Conservation (phyloP, 2,329 filamentous ascomycete genomes). For the Tolypocladium album region DNA sequence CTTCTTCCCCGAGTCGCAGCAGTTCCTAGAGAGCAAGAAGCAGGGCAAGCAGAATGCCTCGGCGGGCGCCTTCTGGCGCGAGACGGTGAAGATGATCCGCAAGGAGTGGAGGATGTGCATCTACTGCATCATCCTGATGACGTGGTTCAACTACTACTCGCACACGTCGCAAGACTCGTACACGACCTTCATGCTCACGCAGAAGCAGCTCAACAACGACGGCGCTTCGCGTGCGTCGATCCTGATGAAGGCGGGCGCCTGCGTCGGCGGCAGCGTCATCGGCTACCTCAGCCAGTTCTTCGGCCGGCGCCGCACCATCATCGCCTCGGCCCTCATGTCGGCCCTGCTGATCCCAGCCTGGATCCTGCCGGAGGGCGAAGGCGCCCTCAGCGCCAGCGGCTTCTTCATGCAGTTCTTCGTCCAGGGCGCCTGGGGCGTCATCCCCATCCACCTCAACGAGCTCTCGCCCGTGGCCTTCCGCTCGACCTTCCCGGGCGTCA, state of each 20-base stretch:
- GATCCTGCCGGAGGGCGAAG: conserved; percentile 54
- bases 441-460: conserved; percentile 66
- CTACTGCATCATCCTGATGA: conserved; percentile 72
- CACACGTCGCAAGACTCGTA: conserved; percentile 76
- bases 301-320: conserved; percentile 60
- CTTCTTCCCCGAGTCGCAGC: conserved; percentile 61
- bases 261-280: conserved; percentile 60
- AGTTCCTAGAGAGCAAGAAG: conserved; percentile 62
- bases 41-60: conserved; percentile 38
- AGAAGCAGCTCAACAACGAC: conserved; percentile 57
- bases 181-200: conserved; percentile 66
- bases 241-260: conserved; percentile 69
- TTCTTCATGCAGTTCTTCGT: conserved; percentile 64
- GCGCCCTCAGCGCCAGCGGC: conserved; percentile 48
- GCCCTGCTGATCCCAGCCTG: conserved; percentile 56
- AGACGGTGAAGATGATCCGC: conserved; percentile 56
- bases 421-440: conserved; percentile 56
- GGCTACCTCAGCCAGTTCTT: conserved; percentile 68
- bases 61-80: conserved; percentile 51
- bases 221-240: conserved; percentile 65
- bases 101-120: conserved; percentile 68
- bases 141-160: conserved; percentile 64
- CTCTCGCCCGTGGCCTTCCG: conserved; percentile 60
- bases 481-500: conserved; percentile 59
- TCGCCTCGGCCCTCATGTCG: conserved; percentile 48